Evolutionary conservation across 2,329 filamentous ascomycete genomes (phyloP), one percentile per base, ranked within the genome.

Genomic region (Volutella citrinella): DNA sequence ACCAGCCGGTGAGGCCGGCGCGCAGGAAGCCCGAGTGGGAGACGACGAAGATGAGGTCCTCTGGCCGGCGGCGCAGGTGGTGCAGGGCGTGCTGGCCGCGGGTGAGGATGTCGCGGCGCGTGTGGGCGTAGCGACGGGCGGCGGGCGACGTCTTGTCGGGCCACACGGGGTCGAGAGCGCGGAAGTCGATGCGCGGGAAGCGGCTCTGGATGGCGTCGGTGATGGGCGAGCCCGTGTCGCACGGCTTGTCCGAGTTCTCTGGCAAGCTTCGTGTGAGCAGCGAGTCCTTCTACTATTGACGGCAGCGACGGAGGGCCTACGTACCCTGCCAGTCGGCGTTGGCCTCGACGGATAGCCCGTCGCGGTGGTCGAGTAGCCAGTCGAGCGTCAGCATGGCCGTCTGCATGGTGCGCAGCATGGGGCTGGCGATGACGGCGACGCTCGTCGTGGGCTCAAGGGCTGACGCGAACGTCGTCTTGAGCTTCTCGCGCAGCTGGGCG

Each of bases 271-370:
- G n/a, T n/a, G n/a, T n/a, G n/a, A n/a, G n/a, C n/a, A n/a, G n/a
- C n/a, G n/a, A n/a, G n/a, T n/a, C n/a, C n/a, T n/a, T n/a, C n/a
- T n/a, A n/a, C n/a, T n/a, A n/a, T n/a, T n/a, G n/a, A n/a, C n/a
- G n/a, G n/a, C n/a, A n/a, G n/a, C n/a, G n/a, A n/a, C n/a, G n/a
- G n/a, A n/a, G n/a, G n/a, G n/a, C n/a, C n/a, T n/a, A n/a, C 51
- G 35, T 55, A 79, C 76, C 76, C 65, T 85, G 81, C 81, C 81
- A 85, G 34, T 69, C 68, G 5, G 81, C 78, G 48, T 78, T 69
- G 2, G 75, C 72, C 29, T 73, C 59, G 16, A 83, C 66, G 27
- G 65, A 68, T 14, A 80, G 62, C 2, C 74, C 75, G 26, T 58
- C 60, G n/a, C n/a, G n/a, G n/a, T n/a, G n/a, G 14, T 73, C 67